Evolutionary conservation across 805 yeast genomes (phyloP), one percentile per base, ranked within the genome.

Genomic region (Lipomyces mesembrius): DNA sequence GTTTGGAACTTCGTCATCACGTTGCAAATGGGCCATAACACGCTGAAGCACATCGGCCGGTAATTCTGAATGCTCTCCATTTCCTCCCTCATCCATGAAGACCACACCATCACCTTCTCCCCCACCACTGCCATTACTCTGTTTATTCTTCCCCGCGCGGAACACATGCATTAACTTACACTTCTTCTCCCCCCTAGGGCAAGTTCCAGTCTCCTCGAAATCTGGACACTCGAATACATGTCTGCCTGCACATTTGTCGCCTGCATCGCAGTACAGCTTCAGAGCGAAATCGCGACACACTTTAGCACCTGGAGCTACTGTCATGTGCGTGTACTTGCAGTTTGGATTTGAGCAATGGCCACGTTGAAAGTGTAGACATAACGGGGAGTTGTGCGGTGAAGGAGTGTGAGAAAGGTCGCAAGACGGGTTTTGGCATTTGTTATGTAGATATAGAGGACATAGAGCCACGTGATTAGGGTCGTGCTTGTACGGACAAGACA

Each of bases 161-260:
- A 73, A 64, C 65, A 81, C 75, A 76, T 89, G 94, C 49, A 74
- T 74, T 57, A 90, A 78, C n/a, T 77, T 76, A 74, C 94, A 90
- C 25, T 76, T 73, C 32, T 75, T 77, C 32, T 60, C 65, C 0
- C 85, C 85, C 61, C 85, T 77, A 1, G 85, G 81, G 75, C 96
- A 90, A 39, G 71, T 73, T 12, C 88, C 89, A n/a, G 79, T 79
- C 67, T 85, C 87, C 69, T 85, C 88, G 71, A 82, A 84, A 73
- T 90, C 94, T 0, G 96, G 94, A 77, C 96, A 90, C 65, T 85
- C 84, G 71, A 80, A 83, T 17, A 78, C 76, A 74, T 90, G 96
- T 46, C 83, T 76, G 57, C 83, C 82, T 5, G 83, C 80, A 74
- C 96, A 90, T 37, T 73, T 69, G 32, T 77, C 73, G 0, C 95